Base-by-base conservation (phyloP, 768 basidiomycete species). In the Cystofilobasidium bisporidii region DNA sequence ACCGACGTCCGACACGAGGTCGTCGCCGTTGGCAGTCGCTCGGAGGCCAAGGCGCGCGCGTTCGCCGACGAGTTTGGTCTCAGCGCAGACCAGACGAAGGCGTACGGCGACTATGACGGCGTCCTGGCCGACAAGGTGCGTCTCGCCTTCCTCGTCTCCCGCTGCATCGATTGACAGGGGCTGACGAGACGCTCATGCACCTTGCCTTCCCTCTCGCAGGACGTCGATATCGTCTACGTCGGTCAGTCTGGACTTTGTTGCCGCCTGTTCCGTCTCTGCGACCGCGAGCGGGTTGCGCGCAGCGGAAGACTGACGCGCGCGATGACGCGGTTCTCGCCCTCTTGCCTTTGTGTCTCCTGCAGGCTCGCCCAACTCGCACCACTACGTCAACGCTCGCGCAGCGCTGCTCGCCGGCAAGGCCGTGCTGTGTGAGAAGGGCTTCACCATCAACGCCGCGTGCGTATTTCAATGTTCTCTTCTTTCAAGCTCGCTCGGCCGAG, bases 381-480 rank as follows among this genome's bases (percentile, higher is more conserved):
- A 94, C 79, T 89, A 90, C 75, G 79, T 80, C 69, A 88, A 89
- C 73, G 84, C 89, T 0, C 77, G 86, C 71, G 86, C 83, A 65
- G 87, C 87, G 11, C 83, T 93, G 72, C 82, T 83, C 70, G 87
- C 86, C 5, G 85, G 84, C 66, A 94, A 92, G 77, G 84, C 91
- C 75, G 85, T 93, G 48, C 83, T 93, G 30, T 88, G 88, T 77
- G 91, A 94, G 77, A 93, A 94, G 63, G 88, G 89, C 0, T 86
- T 88, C 61, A 92, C 91, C 1, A 82, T 80, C 70, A 91, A 90
- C 73, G 79, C 82, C 8, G 82, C 85, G n/a, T n/a, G n/a, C n/a
- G n/a, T n/a, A n/a, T n/a, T n/a, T n/a, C n/a, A n/a, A n/a, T n/a
- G n/a, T n/a, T n/a, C n/a, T n/a, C n/a, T n/a, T n/a, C n/a, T n/a